A percentile compares a stretch with the other conserved stretches of the same genome.
Conservation (phyloP, 305 asterid species). For the Fraxinus velutina region DNA sequence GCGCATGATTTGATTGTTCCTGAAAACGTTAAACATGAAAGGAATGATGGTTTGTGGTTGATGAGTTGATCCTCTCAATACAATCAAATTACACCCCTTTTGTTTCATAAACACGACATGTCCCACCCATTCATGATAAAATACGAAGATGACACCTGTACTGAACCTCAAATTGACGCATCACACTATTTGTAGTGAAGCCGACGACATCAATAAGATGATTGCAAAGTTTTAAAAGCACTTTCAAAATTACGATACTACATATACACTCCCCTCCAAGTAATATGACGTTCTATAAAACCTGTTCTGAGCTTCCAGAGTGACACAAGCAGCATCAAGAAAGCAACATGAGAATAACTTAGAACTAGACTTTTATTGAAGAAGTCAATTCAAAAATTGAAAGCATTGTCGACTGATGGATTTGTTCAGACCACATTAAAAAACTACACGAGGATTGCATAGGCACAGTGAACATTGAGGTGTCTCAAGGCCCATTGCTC, state of each 20-base stretch:
- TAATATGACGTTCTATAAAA: background rate
- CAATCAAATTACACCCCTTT: background rate
- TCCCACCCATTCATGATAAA: background rate
- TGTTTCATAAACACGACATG: background rate
- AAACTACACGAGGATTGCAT: constrained; percentile 24
- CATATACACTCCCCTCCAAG: background rate
- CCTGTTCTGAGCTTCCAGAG: background rate
- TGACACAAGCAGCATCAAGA: background rate
- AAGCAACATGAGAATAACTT: background rate
- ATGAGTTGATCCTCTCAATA: background rate
- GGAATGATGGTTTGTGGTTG: background rate
- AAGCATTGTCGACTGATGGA: background rate
- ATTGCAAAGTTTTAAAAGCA: background rate
- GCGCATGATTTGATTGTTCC: too few species aligned
- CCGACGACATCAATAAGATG: background rate
- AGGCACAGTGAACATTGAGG: constrained; percentile 12
- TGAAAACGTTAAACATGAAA: background rate
- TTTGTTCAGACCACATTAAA: constrained; percentile 20
- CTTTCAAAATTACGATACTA: background rate
- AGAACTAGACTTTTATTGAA: background rate
- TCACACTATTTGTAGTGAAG: background rate
- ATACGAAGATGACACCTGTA: background rate
- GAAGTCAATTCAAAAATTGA: background rate
- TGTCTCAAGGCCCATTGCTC: constrained; percentile 25
- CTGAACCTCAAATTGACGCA: background rate